Percentiles rank a stretch among this genome's conserved stretches.
phyloP scores from a whole-genome alignment of 2,329 filamentous ascomycete species.

The Trichoderma oligosporum region DNA sequence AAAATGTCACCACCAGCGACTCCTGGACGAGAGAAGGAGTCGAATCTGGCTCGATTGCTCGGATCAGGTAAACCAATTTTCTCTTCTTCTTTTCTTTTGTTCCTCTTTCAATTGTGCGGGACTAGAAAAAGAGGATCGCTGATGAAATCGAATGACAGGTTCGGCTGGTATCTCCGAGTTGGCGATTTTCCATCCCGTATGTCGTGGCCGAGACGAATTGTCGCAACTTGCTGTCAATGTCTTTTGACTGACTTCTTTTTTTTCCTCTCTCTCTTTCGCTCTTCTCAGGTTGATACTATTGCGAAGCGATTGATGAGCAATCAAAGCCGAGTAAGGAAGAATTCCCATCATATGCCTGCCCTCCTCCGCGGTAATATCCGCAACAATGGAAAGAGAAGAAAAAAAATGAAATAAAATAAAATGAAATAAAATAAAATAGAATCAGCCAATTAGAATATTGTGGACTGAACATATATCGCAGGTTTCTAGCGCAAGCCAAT shows the following conservation, averaged over 20 bases:
- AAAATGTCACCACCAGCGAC: slow-evolving; percentile 57
- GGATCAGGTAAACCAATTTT: slow-evolving; percentile 68
- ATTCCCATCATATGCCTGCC: slow-evolving; percentile 21
- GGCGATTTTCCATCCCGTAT: slow-evolving; percentile 85
- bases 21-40: slow-evolving; percentile 68
- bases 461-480: slow-evolving; percentile 27
- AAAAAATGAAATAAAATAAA: too few relatives aligned
- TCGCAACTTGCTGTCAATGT: neutral
- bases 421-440: too few relatives aligned
- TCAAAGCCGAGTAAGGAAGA: slow-evolving; percentile 63
- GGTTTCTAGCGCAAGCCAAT: slow-evolving; percentile 47
- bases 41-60: slow-evolving; percentile 78
- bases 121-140: neutral
- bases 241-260: neutral
- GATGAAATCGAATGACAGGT: slow-evolving; percentile 50
- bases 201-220: slow-evolving; percentile 29
- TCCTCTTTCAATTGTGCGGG: slow-evolving; percentile 20
- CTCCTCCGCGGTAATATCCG: neutral
- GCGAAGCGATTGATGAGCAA: slow-evolving; percentile 99
- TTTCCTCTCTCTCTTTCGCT: slow-evolving; percentile 11
- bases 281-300: slow-evolving; percentile 83
- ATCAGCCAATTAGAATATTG: too few relatives aligned
- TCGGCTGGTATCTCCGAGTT: slow-evolving; percentile 91
- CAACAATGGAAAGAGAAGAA: neutral
- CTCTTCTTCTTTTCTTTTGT: neutral